Evolutionary conservation across 352 stramenopile species (phyloP), one percentile per base, ranked within the genome.

Genomic region (Phytopythium litorale): DNA sequence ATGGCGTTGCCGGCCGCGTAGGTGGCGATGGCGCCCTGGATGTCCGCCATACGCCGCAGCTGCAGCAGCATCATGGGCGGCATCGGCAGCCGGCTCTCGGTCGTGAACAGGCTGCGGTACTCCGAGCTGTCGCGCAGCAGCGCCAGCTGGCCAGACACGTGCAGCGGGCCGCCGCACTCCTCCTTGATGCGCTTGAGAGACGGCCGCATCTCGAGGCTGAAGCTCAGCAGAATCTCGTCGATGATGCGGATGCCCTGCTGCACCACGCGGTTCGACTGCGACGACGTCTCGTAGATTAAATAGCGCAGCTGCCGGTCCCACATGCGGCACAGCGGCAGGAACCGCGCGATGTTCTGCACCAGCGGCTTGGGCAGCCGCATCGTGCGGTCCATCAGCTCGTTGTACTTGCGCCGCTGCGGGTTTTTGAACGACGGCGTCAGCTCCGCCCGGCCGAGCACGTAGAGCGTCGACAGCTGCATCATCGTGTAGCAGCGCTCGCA

Each of bases 221-320:
- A 83, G 28, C 76, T 91, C 25, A 86, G 68, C 28, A 96, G 63
- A n/a, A 94, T 77, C 42, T 96, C 87, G 60, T 96, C 85, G 49
- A 94, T 65, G 45, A 96, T 91, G 13, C 73, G 75, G 56, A 94
- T 84, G 1, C 87, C 85, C 65, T 93, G 81, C 58, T 83, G 75
- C 45, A 94, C 87, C 28, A 94, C 87, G 33, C 81, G 81, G 66
- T 85, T 92, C 9, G 87, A 76, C 54, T 93, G 81, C 43, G 78
- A 78, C 16, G 71, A 66, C 15, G 84, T 76, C 62, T 94, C 79
- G 58, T 94, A 92, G 46, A 72, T 73, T 63, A 96, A 68, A 63
- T 96, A 94, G 40, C 79, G 77, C 30, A 96, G 68, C 54, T 93
- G 87, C 2, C 80, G 83, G 42, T 91, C 78, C 87, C 87, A 96